Evolutionary conservation across 1,284 basidiomycete genomes (phyloP).

Genomic region (Leccinum pachyderme): DNA sequence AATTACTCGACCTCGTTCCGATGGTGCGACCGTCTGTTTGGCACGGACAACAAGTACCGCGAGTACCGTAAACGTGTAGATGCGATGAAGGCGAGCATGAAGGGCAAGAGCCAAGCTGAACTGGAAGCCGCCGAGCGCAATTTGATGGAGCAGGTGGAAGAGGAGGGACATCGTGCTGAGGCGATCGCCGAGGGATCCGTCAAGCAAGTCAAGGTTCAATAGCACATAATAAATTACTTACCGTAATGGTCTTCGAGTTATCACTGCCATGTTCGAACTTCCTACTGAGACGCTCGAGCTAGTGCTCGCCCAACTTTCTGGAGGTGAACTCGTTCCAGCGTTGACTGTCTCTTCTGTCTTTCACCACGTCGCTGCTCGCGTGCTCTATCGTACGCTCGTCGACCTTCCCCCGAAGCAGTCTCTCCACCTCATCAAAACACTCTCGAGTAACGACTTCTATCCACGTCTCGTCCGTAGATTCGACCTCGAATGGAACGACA

Average conservation of each 20-base stretch:
- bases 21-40: constrained; percentile 86
- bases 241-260: too few relatives aligned
- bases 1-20: constrained; percentile 92
- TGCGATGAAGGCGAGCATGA: constrained; percentile 53
- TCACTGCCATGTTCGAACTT: neutral
- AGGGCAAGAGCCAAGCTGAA: constrained; percentile 52
- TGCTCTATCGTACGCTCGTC: constrained; percentile 47
- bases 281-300: constrained; percentile 46
- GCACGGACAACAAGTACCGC: constrained; percentile 84
- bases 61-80: constrained; percentile 66
- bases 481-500: constrained; percentile 39
- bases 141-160: constrained; percentile 63
- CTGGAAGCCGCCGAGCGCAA: constrained; percentile 53
- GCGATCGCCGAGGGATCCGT: constrained; percentile 40
- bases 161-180: constrained; percentile 73
- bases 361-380: constrained; percentile 39
- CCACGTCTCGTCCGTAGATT: constrained; percentile 44
- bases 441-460: constrained; percentile 37
- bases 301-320: constrained; percentile 38
- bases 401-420: constrained; percentile 34
- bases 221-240: neutral
- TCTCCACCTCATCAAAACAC: constrained; percentile 40
- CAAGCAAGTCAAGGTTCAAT: constrained; percentile 27
- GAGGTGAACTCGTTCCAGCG: constrained; percentile 25
- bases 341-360: constrained; percentile 38